A percentile compares a stretch with the other conserved stretches of the same genome.
These are phyloP conservation scores for Cytospora chrysosperma DNA, from an alignment of 2,329 filamentous ascomycete genomes.

Conservation along the genomic window DNA sequence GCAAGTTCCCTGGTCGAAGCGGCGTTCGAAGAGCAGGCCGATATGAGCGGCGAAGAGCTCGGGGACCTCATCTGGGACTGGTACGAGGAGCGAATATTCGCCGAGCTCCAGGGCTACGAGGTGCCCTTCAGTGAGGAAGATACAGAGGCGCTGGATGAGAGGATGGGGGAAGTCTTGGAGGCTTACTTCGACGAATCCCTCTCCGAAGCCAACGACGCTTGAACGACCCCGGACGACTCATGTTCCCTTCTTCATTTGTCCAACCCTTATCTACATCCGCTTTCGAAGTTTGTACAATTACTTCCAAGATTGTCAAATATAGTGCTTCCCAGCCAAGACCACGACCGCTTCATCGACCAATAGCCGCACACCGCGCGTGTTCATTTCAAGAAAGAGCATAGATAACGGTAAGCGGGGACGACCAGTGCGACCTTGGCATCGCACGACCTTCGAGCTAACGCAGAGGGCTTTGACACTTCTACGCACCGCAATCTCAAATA, in stretches of 20 bases:
- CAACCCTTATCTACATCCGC: not conserved
- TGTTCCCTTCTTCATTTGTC: not conserved
- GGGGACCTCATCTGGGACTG: not conserved
- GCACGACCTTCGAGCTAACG: not conserved
- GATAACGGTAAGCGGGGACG: not conserved
- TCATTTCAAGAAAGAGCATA: not conserved
- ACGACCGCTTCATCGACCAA: too few relatives aligned
- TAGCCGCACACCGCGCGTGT: too few relatives aligned
- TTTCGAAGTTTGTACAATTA: not conserved
- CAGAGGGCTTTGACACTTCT: slow-evolving; percentile 21
- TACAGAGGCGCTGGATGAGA: not conserved
- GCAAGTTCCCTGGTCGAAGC: not conserved
- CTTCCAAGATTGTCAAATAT: not conserved
- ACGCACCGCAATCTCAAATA: not conserved
- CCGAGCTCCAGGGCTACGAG: not conserved
- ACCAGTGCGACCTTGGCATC: not conserved
- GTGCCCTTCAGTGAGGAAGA: not conserved
- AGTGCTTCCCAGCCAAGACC: too few relatives aligned
- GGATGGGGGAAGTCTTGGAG: not conserved
- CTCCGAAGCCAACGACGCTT: not conserved
- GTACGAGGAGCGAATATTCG: not conserved
- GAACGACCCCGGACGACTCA: not conserved
- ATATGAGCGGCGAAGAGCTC: not conserved
- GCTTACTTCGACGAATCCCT: not conserved
- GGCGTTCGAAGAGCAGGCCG: not conserved